phyloP scores from a whole-genome alignment of 306 rosid species.

The Citrullus mucosospermus region DNA sequence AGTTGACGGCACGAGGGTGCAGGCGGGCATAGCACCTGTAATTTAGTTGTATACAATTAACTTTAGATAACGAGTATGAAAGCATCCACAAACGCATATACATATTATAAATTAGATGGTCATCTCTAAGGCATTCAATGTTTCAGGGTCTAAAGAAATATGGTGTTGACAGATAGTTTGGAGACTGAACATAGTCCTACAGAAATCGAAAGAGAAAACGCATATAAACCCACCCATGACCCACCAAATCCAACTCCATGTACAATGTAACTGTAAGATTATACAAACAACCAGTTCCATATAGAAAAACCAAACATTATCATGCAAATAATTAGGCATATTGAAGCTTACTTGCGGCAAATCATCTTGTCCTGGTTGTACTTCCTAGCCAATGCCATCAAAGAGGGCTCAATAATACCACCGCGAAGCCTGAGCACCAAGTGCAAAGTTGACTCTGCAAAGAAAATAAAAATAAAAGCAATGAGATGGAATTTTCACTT shows the following conservation, averaged over 20 bases:
- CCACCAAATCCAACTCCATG: neutral
- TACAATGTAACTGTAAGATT: neutral
- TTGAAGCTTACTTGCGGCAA: conserved; percentile 78
- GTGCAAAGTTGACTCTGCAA: conserved; percentile 84
- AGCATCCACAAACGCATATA: neutral
- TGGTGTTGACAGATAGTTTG: neutral
- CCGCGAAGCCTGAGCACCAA: conserved; percentile 99
- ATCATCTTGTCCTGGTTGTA: conserved; percentile 90
- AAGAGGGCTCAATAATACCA: conserved; percentile 93
- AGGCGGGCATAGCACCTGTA: conserved; percentile 83
- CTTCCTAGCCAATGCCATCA: conserved; percentile 97
- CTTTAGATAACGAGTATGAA: neutral
- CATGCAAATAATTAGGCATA: neutral
- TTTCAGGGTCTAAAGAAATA: neutral
- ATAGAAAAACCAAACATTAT: neutral
- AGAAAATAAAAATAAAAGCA: neutral
- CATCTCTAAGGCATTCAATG: neutral
- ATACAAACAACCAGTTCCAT: neutral
- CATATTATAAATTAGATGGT: neutral
- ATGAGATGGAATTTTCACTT: neutral
- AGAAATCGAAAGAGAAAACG: neutral
- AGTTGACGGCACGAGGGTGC: conserved; percentile 99
- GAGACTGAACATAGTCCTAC: neutral
- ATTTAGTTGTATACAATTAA: neutral
- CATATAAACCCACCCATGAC: neutral